Conservation (phyloP, 345 rosid species). For the Eucalyptus polybractea region DNA sequence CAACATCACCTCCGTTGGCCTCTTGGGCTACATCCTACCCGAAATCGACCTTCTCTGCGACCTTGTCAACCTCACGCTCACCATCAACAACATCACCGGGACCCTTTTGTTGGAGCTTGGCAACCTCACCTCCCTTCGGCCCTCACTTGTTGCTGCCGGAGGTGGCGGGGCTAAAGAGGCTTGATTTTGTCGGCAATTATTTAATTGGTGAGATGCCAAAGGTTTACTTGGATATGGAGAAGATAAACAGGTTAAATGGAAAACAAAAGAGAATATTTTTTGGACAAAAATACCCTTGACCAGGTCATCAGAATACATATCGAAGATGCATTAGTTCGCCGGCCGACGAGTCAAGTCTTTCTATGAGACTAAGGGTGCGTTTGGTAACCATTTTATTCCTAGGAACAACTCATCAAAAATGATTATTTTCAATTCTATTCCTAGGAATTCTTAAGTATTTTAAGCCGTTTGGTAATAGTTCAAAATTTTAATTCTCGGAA, state of each 20-base stretch:
- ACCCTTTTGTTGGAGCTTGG: rapidly evolving
- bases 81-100: rapidly evolving
- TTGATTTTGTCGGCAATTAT: too few relatives aligned
- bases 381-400: rapidly evolving
- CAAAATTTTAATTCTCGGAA: rapidly evolving
- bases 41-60: rapidly evolving
- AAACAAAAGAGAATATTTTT: too few relatives aligned
- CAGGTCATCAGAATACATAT: rapidly evolving
- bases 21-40: too few relatives aligned
- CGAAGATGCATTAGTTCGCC: rapidly evolving
- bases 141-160: rapidly evolving
- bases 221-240: too few relatives aligned
- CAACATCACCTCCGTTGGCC: too few relatives aligned
- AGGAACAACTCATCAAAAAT: rapidly evolving
- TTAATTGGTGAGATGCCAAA: rapidly evolving
- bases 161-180: too few relatives aligned
- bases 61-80: too few relatives aligned
- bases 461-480: rapidly evolving
- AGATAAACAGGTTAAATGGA: too few relatives aligned
- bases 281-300: too few relatives aligned
- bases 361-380: rapidly evolving
- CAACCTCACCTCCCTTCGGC: too few relatives aligned
- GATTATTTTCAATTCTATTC: rapidly evolving
- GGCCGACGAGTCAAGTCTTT: rapidly evolving
- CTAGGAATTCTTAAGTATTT: rapidly evolving